Evolutionary conservation across 305 asterid species (phyloP), one percentile per base, ranked within the genome.

Genomic region (Ajuga reptans): DNA sequence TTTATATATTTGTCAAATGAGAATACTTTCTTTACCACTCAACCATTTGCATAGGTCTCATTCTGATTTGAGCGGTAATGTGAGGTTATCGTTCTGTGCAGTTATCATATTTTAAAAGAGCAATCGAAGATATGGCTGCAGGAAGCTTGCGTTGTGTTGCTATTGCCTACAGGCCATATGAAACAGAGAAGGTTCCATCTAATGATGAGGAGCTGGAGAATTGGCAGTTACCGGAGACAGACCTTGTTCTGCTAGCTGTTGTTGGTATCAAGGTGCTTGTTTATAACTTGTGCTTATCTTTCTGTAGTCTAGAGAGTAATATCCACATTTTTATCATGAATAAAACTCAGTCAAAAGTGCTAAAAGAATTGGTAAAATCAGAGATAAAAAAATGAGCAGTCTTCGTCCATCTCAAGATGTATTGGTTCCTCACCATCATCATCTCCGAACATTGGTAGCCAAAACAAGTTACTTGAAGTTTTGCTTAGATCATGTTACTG

Each of bases 71-170:
- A 60, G 63, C 11, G 71, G 53, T 73, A 54, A 42, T 70, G 42
- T 66, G 49, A 46, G 57, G 58, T 73, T 46, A 52, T 58, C 68
- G 14, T 74, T 46, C 58, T 68, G 51, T 73, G 70, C 96, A 93
- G 97, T 43, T 80, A 49, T 77, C 84, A 17, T 24, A 50, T 52
- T 86, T 81, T 69, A 83, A 79, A 76, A 77, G 83, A 59, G 89
- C 89, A 47, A 91, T 91, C 72, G 93, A 79, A 73, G 89, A 82
- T 78, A 93, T 93, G 99, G 96, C 97, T 75, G 72, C 72, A 54
- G 72, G 83, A 73, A 87, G 96, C 79, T 78, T 93, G 83, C 92
- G 96, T 7, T 93, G 97, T 80, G 96, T 93, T 75, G 96, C 96
- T 52, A 68, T 93, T 63, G 96, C 99, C 36, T 93, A 84, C 71